Percentiles rank a stretch among this genome's conserved stretches.
Conservation (phyloP, 1,284 basidiomycete genomes). For the Cutaneotrichosporon curvatum region DNA sequence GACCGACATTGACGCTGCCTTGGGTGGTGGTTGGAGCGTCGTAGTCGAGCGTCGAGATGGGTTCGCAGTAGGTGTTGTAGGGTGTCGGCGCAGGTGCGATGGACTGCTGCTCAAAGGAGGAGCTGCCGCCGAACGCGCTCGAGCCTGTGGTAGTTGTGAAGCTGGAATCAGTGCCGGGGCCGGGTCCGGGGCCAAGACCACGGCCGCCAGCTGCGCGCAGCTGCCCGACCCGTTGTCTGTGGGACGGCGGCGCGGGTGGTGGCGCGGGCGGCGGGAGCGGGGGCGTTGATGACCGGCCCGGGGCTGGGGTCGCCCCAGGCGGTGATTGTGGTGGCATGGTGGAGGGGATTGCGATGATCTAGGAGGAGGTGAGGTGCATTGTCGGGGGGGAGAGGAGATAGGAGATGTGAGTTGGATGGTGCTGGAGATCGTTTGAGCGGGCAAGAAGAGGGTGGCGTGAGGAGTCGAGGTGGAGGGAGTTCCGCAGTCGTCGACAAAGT, state of each 20-base stretch:
- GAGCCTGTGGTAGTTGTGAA: neutral
- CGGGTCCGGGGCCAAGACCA: too few species aligned
- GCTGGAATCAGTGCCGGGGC: neutral
- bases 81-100: slow-evolving; percentile 25
- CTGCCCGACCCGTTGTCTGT: neutral
- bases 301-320: too few species aligned
- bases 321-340: neutral
- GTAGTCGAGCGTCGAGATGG: slow-evolving; percentile 1
- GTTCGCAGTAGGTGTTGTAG: slow-evolving; percentile 26
- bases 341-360: too few species aligned
- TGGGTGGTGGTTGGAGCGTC: neutral
- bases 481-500: too few species aligned
- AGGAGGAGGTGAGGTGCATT: too few species aligned
- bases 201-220: too few species aligned
- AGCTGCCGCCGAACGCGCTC: too few species aligned
- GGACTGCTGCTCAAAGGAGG: neutral
- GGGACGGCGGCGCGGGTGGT: neutral
- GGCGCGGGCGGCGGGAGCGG: neutral
- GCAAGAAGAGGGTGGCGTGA: neutral
- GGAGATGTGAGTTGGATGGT: neutral
- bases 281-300: neutral
- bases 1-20: slow-evolving; percentile 2
- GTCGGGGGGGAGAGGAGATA: neutral
- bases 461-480: too few species aligned
- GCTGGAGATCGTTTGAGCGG: neutral